Base-by-base conservation (phyloP, 306 rosid genomes). In the Inga laurina region DNA sequence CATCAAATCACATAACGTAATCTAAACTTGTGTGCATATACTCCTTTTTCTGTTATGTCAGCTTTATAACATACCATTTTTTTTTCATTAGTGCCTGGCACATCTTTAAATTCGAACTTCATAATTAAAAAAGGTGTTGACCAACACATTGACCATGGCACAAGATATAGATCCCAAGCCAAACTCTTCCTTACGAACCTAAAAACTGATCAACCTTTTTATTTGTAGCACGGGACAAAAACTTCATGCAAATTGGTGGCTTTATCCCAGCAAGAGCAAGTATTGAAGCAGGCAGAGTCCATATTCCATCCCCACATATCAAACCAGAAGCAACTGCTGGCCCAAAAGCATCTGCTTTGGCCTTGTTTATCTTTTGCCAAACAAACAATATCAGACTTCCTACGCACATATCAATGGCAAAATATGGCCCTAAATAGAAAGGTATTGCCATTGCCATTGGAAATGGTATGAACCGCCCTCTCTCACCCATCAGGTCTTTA, bases 381-480 rank as follows among this genome's bases (percentile, higher is more conserved):
- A 86, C 78, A 51, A 76, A 86, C 30, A 89, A 78, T 59, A 89
- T 77, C 62, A 89, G 3, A 79, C 92, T 89, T 84, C 92, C 92
- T 77, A 89, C 82, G 74, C 87, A 86, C 92, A 89, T 89, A 74
- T 87, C 90, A 80, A 86, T 84, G 82, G 90, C 90, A 77, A 86
- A 89, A 57, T 84, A 84, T 65, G 90, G 67, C 13, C 92, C 92
- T 75, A 89, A 3, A 37, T 89, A 89, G 84, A 89, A 89, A 67
- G 91, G 90, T 72, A 89, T 86, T 18, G 91, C 91, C 90, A 86
- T 89, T 11, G 91, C 88, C 90, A 86, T 89, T 73, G 91, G 91
- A 51, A 86, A 86, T 44, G 91, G 91, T 57, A 89, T 56, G 56
- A 82, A 86, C 80, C 88, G 46, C 45, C 91, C 91, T 62, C 48